These are phyloP conservation scores for Lolium perenne DNA, from an alignment of 176 grass and related monocot genomes.

Conservation along the genomic window DNA sequence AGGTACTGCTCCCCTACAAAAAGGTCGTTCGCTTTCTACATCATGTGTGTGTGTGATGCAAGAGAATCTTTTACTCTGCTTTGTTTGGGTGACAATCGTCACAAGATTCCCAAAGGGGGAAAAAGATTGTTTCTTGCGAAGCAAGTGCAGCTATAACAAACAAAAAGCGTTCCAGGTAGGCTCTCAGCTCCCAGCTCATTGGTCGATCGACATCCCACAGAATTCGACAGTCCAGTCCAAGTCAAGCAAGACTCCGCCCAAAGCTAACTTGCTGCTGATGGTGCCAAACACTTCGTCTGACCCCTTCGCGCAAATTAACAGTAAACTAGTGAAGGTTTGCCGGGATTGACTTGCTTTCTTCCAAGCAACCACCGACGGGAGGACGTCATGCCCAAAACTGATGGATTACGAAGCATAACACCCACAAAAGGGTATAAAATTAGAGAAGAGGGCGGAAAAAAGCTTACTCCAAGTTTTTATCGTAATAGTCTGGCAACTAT, in stretches of 20 bases:
- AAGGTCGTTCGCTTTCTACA: not conserved
- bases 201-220: not conserved
- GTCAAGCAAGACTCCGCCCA: conserved; percentile 8
- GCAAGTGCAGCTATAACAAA: not conserved
- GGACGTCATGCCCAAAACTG: too few relatives aligned
- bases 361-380: not conserved
- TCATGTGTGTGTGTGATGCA: not conserved
- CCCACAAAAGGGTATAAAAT: too few relatives aligned
- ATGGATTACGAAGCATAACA: too few relatives aligned
- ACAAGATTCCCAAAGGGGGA: not conserved
- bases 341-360: not conserved
- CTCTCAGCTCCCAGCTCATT: not conserved
- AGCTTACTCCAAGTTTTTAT: too few relatives aligned
- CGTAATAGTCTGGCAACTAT: too few relatives aligned
- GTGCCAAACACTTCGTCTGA: not conserved
- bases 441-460: too few relatives aligned
- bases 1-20: not conserved
- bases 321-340: not conserved
- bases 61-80: not conserved
- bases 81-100: not conserved
- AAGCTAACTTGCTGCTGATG: not conserved
- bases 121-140: not conserved
- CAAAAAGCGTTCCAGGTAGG: not conserved
- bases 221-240: not conserved
- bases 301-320: not conserved